Percentiles rank a stretch among this genome's conserved stretches.
Evolutionary conservation across 257 asterid species (phyloP).

Genomic region (Petunia secreta): DNA sequence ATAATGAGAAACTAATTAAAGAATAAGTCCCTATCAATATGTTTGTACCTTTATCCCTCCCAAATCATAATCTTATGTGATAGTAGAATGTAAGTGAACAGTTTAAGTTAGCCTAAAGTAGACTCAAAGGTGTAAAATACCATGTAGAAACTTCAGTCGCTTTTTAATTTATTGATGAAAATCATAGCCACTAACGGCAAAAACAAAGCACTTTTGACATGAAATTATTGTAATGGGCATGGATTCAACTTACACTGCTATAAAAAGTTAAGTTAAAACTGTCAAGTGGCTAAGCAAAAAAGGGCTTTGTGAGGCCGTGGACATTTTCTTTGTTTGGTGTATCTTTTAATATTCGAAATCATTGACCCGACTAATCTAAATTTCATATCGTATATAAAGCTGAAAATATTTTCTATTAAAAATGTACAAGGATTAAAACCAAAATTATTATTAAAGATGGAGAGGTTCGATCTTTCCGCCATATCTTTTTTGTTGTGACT

Average conservation of each 20-base stretch:
- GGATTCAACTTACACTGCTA: constrained; percentile 18
- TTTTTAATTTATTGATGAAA: constrained; percentile 22
- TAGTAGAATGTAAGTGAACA: not conserved
- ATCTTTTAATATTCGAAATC: no score
- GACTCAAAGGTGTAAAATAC: not conserved
- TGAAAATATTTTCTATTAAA: no score
- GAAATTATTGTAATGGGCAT: constrained; percentile 14
- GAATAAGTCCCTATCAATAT: no score
- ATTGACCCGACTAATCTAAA: no score
- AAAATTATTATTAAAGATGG: no score
- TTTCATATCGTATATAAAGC: no score
- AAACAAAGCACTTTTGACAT: constrained; percentile 23
- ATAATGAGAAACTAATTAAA: no score
- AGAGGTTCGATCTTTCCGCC: no score
- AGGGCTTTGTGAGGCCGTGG: not conserved
- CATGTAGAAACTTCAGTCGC: not conserved
- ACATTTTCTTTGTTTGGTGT: not conserved
- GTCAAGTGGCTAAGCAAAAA: not conserved
- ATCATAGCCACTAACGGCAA: constrained; percentile 23
- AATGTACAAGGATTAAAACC: no score
- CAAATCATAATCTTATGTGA: not conserved
- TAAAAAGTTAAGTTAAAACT: not conserved
- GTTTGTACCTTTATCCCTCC: not conserved
- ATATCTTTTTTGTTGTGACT: no score
- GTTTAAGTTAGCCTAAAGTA: not conserved